Conservation (phyloP, 1,284 basidiomycete genomes). For the Melampsora larici-populina region DNA sequence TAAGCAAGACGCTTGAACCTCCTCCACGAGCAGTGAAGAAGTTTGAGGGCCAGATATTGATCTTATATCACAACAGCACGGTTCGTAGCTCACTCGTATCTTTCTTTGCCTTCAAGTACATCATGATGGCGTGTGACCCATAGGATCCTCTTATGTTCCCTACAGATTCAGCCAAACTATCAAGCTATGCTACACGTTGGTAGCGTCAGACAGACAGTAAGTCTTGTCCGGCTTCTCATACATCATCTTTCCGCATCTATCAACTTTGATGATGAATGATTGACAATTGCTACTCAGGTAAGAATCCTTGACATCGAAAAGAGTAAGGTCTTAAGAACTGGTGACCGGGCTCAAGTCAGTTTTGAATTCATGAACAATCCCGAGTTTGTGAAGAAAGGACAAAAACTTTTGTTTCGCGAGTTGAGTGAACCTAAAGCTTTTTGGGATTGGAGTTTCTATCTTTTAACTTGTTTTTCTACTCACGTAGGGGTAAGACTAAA, state of each 20-base stretch:
- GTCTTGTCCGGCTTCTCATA: slow-evolving; percentile 67
- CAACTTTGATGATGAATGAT: slow-evolving; percentile 1
- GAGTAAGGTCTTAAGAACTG: slow-evolving; percentile 68
- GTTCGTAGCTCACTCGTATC: slow-evolving; percentile 64
- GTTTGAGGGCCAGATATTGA: slow-evolving; percentile 80
- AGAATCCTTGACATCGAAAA: slow-evolving; percentile 38
- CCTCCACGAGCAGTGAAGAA: slow-evolving; percentile 71
- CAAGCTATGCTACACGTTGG: slow-evolving; percentile 55
- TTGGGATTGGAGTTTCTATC: not conserved
- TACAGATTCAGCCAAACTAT: slow-evolving; percentile 45
- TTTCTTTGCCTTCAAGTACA: not conserved
- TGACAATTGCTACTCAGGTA: not conserved
- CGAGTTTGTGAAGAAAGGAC: slow-evolving; percentile 33
- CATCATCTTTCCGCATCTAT: not conserved
- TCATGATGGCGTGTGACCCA: not conserved
- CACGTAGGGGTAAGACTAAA: slow-evolving; percentile 41
- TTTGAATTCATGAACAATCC: slow-evolving; percentile 67
- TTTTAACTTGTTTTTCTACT: not conserved
- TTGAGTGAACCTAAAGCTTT: not conserved
- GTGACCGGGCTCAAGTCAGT: slow-evolving; percentile 79
- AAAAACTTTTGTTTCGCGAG: slow-evolving; percentile 43
- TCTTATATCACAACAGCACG: slow-evolving; percentile 83
- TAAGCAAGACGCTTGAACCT: slow-evolving; percentile 68
- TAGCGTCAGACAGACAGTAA: slow-evolving; percentile 83
- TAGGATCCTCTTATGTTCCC: slow-evolving; percentile 44